phyloP scores from a whole-genome alignment of 495 filamentous ascomycete genomes.

The Gamarada debralockiae region DNA sequence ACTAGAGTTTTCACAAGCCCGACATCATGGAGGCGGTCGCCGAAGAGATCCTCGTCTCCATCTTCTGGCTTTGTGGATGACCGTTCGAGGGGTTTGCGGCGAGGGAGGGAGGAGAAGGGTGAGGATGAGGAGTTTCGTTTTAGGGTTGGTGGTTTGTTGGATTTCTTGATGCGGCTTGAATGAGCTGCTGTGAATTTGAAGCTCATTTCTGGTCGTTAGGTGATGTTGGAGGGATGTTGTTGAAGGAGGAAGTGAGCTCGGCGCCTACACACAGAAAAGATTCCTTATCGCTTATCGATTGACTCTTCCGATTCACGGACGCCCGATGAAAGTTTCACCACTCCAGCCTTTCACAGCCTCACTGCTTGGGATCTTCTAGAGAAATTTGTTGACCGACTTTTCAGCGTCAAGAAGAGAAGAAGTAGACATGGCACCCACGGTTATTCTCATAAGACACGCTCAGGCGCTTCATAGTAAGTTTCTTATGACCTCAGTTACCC shows the following conservation, averaged over 20 bases:
- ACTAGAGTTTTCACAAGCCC: slow-evolving; percentile 49
- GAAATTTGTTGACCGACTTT: background rate
- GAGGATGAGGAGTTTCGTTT: slow-evolving; percentile 35
- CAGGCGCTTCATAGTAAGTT: slow-evolving; percentile 51
- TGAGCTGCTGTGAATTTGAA: slow-evolving; percentile 22
- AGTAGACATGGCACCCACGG: slow-evolving; percentile 48
- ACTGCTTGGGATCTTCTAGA: too few species aligned
- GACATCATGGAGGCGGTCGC: slow-evolving; percentile 52
- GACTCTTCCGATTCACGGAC: background rate
- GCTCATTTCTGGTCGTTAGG: slow-evolving; percentile 15
- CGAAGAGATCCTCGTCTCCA: slow-evolving; percentile 38
- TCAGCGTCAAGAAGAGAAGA: background rate
- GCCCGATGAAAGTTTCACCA: background rate
- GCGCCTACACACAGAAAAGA: background rate
- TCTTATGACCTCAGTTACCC: background rate
- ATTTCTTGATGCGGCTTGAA: slow-evolving; percentile 39
- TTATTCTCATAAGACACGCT: slow-evolving; percentile 58
- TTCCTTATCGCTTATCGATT: slow-evolving; percentile 9
- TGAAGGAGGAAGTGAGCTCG: background rate
- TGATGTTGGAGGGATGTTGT: background rate
- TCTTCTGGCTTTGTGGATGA: slow-evolving; percentile 27
- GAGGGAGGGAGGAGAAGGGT: slow-evolving; percentile 49
- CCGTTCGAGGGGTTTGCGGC: slow-evolving; percentile 49
- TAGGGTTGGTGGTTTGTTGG: slow-evolving; percentile 27
- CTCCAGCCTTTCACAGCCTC: background rate